Evolutionary conservation across 495 filamentous ascomycete species (phyloP), one percentile per base, ranked within the genome.

Genomic region (Elasticomyces elasticus): DNA sequence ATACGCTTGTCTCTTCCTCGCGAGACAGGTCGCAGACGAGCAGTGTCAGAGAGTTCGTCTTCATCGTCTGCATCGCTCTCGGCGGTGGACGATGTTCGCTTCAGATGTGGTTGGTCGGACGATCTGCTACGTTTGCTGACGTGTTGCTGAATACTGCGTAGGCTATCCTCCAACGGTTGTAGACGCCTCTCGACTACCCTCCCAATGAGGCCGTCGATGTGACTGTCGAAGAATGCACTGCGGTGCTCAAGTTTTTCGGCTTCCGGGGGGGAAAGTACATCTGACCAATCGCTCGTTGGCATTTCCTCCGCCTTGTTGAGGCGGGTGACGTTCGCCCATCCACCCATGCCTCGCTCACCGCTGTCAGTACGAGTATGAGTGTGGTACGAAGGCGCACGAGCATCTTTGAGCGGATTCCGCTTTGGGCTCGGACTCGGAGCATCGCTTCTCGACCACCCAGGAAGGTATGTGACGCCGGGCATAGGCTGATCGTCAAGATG

Each of bases 41-140:
- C 67, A 7, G 64, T 69, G 6, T 80, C 82, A 1, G 51, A 30
- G 4, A 49, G 17, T 23, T 94, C 88, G 61, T 94, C 90, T 63
- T 95, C 90, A 58, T 97, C 92, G 58, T 97, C 92, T 1, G 91
- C 92, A 69, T 96, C 92, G 54, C 89, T 95, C 44, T 90, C 44
- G 80, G 80, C 28, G 45, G 58, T 42, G 45, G 63, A 52, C 40
- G 62, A 52, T 46, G 52, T 51, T 49, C 62, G 55, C 61, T 62
- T 58, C 54, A 55, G 44, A 51, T 57, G 40, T 54, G 54, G 37
- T 56, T 22, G 35, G 37, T 54, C 43, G 1, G 20, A 10, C 20
- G 50, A 50, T 12, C 26, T 42, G 1, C 25, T 33, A 15, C 52
- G 52, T 20, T 26, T 71, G 46, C 69, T 73, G 44, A 95, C 66